Evolutionary conservation across 2,329 filamentous ascomycete genomes (phyloP).

Genomic region (Colletotrichum shisoi): DNA sequence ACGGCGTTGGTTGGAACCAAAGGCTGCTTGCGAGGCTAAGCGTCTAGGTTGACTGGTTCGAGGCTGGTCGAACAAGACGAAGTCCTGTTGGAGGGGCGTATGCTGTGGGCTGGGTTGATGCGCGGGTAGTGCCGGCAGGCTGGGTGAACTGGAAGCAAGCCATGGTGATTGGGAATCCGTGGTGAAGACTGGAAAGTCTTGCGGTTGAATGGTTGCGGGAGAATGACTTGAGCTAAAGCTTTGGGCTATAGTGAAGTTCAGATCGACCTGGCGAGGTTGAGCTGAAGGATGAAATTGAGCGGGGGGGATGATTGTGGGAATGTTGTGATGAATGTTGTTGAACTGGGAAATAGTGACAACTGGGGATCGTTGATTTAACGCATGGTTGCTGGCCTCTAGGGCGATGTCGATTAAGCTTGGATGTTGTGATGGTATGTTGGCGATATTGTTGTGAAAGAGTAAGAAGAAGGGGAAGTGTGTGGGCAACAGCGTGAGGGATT

Average conservation of each 20-base stretch:
- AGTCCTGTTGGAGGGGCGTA: slow-evolving; percentile 70
- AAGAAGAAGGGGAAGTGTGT: slow-evolving; percentile 48
- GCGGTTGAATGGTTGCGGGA: slow-evolving; percentile 67
- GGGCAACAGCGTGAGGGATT: slow-evolving; percentile 41
- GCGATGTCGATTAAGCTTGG: not conserved
- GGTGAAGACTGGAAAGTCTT: slow-evolving; percentile 79
- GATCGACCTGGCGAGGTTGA: slow-evolving; percentile 78
- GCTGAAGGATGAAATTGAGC: slow-evolving; percentile 69
- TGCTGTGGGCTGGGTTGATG: slow-evolving; percentile 55
- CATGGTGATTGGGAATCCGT: slow-evolving; percentile 85
- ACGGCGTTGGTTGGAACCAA: slow-evolving; percentile 51
- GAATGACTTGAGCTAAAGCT: slow-evolving; percentile 59
- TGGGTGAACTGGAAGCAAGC: slow-evolving; percentile 73
- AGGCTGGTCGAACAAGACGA: slow-evolving; percentile 75
- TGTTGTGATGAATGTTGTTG: slow-evolving; percentile 45
- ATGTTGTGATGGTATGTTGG: slow-evolving; percentile 51
- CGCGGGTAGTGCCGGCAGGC: slow-evolving; percentile 69
- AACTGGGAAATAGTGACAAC: slow-evolving; percentile 23
- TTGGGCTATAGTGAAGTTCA: slow-evolving; percentile 88
- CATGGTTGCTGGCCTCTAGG: slow-evolving; percentile 28
- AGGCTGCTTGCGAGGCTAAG: slow-evolving; percentile 46
- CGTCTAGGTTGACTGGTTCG: slow-evolving; percentile 55
- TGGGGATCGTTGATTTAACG: slow-evolving; percentile 25
- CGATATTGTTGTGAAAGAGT: slow-evolving; percentile 55
- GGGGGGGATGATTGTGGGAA: slow-evolving; percentile 71